phyloP scores from a whole-genome alignment of 2,329 filamentous ascomycete species.

The Penicillium sp. region DNA sequence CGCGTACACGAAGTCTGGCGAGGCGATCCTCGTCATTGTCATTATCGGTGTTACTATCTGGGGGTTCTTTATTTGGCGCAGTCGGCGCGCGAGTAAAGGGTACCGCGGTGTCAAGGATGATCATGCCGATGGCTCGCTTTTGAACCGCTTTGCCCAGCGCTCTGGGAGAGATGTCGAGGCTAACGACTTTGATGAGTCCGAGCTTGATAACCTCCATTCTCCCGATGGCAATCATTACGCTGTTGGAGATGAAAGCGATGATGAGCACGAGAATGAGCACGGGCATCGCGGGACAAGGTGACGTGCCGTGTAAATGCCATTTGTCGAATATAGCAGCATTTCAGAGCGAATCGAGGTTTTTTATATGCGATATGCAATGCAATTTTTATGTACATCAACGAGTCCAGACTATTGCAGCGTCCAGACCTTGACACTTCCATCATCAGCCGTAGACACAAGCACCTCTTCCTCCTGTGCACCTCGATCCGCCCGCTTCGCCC shows the following conservation, averaged over 20 bases:
- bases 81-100: constrained; percentile 51
- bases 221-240: constrained; percentile 46
- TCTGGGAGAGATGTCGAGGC: constrained; percentile 58
- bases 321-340: not conserved
- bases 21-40: constrained; percentile 81
- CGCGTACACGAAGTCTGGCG: constrained; percentile 84
- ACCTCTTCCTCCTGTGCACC: constrained; percentile 65
- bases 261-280: constrained; percentile 30
- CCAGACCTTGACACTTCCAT: constrained; percentile 87
- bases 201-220: constrained; percentile 57
- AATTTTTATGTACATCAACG: not conserved
- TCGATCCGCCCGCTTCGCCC: constrained; percentile 76
- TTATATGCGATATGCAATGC: constrained; percentile 2
- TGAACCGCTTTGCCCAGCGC: constrained; percentile 51
- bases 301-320: not conserved
- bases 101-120: constrained; percentile 48
- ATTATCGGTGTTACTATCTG: constrained; percentile 71
- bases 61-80: constrained; percentile 69
- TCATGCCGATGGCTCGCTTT: constrained; percentile 38
- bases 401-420: constrained; percentile 45
- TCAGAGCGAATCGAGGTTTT: constrained; percentile 5
- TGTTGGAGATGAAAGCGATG: constrained; percentile 50
- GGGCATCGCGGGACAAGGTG: not conserved
- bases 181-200: constrained; percentile 63
- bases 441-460: constrained; percentile 87